Evolutionary conservation across 2,329 filamentous ascomycete genomes (phyloP), one percentile per base, ranked within the genome.

Genomic region (Emergomyces pasteurianus): DNA sequence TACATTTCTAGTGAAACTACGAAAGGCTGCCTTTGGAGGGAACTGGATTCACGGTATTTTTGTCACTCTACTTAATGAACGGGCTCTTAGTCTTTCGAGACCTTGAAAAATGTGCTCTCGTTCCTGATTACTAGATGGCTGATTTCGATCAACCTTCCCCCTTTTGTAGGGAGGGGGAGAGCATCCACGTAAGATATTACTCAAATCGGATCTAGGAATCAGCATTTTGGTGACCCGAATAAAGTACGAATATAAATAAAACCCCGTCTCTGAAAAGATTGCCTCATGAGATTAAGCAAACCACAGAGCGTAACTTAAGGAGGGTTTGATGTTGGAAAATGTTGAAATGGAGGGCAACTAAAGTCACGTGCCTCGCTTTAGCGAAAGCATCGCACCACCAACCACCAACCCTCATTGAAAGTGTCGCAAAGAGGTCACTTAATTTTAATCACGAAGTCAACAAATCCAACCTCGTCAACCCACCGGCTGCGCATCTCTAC

Each of bases 321-420:
- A 23, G 23, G 23, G 43, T 46, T 46, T 23, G 43, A 12, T 2
- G 42, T 36, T 8, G 42, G 1, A 12, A 36, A n/a, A 28, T 7
- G 21, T 18, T 34, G 73, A 31, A 75, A 36, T 36, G 34, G 34
- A 36, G 74, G 75, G 74, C 72, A 75, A 71, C 63, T 56, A 61
- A 21, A 59, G 64, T 75, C 76, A 78, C 75, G 75, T 78, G 76
- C 62, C 62, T 57, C 71, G 69, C 69, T 72, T 75, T 76, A 76
- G 74, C 74, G 75, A 76, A 74, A 69, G 64, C 69, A 59, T 40
- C 73, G 70, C 72, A 73, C 73, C 74, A 65, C 64, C 69, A 68
- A 65, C 73, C 72, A 16, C 21, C 60, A 55, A 58, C 74, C 75
- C 74, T 69, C 71, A 72, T 50, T 9, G 26, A 43, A 46, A 43